Base-by-base conservation (phyloP, 805 yeast species). In the Candida maltosa region DNA sequence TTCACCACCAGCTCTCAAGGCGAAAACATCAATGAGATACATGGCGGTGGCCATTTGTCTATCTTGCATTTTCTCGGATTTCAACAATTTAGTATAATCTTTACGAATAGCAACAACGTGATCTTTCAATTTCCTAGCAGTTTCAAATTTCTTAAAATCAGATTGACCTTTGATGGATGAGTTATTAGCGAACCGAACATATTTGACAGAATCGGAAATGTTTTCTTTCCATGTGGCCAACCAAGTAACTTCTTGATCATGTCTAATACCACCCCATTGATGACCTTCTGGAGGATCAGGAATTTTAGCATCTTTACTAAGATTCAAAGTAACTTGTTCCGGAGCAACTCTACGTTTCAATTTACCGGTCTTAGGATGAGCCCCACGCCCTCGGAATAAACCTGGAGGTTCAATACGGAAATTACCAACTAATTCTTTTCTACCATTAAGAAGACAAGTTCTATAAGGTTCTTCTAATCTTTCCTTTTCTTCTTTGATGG, bases 1-100 rank as follows among this genome's bases (percentile, higher is more conserved):
- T 60, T 91, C 97, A 49, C 97, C 96, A 56, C 97, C 97, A 1
- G 97, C 97, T 82, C 97, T 85, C 45, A 91, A 72, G 0, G 97
- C 97, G 52, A 91, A 81, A 3, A 83, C 79, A 65, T 91, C 97
- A 52, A 91, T 89, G 31, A 91, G 71, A 59, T 91, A 91, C 31
- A 91, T 87, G 3, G 96, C 96, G 1, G 93, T 87, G 5, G 97
- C 97, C 51, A 88, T 76, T 62, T 91, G 97, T 44, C 97, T 74
- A 36, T 84, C 87, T 34, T 78, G 73, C 95, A 87, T 91, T 24
- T 83, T 56, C 43, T 76, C 77, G 45, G 84, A 82, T 48, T 82
- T 84, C 42, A 91, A 63, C 58, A 81, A 76, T 36, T 65, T 64
- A 34, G 68, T 72, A 60, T 91, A 91, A 58, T 88, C 96, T 16